Base-by-base conservation (phyloP, 1,139 yeast genomes). In the Kazachstania sp. region DNA sequence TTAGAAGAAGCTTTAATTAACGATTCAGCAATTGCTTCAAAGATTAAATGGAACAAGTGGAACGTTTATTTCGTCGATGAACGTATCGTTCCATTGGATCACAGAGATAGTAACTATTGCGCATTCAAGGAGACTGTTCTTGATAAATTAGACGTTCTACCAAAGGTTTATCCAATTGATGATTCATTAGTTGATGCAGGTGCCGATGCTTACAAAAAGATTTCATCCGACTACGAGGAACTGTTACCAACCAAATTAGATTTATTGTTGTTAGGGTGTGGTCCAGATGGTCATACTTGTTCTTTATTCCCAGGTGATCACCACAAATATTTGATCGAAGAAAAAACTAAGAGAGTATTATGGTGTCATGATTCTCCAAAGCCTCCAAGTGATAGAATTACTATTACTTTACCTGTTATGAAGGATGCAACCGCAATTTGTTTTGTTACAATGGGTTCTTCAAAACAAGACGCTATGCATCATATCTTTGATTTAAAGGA, bases 281-380 rank as follows among this genome's bases (percentile, higher is more conserved):
- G 98, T 1, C 98, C 98, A 11, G 99, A 94, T 66, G 99, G 99
- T 31, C 99, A 94, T 66, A 87, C 94, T 52, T 95, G 97, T 55
- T 87, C 96, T 18, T 73, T 94, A 50, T 94, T 94, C 74, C 73
- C 73, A 7, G 70, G 65, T 20, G 57, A 51, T 19, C 77, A 79
- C 57, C 95, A 87, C 64, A 84, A 82, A 56, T 80, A 86, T 51
- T 73, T 94, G 55, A 45, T 64, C 15, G 55, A 61, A 53, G 97
- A 88, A 65, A 77, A 80, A 55, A 73, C 79, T 56, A 90, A 95
- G 2, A 85, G 94, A 85, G 90, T 94, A 57, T 83, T 88, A 46
- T 88, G 96, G 31, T 92, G 94, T 44, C 79, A 79, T 51, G 86
- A 88, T 54, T 95, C 97, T n/a, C 98, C 99, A 46, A 79, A 83